Conservation (phyloP, 305 asterid genomes). For the Withania somnifera region DNA sequence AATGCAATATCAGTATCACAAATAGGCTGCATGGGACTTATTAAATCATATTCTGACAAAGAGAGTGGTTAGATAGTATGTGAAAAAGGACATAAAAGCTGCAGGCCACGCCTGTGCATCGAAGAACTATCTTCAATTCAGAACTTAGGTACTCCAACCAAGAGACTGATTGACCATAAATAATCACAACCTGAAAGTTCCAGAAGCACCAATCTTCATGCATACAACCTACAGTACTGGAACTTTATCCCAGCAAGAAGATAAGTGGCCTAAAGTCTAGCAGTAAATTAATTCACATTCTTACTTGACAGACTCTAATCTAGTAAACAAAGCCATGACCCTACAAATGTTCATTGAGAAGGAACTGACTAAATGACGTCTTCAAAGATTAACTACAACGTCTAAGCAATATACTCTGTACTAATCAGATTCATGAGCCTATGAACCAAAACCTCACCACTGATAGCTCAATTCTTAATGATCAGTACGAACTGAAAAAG, state of each 20-base stretch:
- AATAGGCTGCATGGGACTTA: neutral
- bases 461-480: neutral
- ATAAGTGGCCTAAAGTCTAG: neutral
- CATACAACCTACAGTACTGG: neutral
- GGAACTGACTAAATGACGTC: too few relatives aligned
- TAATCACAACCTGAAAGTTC: neutral
- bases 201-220: neutral
- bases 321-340: neutral
- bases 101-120: neutral
- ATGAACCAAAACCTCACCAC: neutral
- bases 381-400: neutral
- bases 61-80: neutral
- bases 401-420: neutral
- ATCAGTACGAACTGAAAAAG: neutral
- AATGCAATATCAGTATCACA: conserved; percentile 6
- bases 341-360: neutral
- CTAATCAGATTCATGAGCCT: neutral
- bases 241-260: neutral
- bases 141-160: neutral
- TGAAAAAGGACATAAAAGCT: neutral
- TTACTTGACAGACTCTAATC: neutral
- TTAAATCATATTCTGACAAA: neutral
- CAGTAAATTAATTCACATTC: neutral
- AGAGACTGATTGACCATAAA: neutral
- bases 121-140: neutral